These are phyloP conservation scores for Symbiodinium pilosum DNA, from an alignment of 73 alveolate species.

Conservation along the genomic window DNA sequence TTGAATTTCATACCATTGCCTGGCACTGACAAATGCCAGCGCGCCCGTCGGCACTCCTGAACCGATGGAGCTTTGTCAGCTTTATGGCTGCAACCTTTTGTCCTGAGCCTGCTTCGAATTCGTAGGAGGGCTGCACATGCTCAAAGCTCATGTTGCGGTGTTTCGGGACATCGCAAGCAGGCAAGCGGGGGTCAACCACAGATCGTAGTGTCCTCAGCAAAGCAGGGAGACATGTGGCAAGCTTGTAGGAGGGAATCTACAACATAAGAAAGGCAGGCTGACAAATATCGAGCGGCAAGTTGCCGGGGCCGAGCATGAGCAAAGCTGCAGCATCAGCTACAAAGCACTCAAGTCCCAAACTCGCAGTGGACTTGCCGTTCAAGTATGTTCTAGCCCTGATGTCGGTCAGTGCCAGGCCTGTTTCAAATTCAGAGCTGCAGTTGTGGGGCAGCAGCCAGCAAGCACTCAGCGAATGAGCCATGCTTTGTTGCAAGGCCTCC, in stretches of 20 bases:
- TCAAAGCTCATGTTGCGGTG: not conserved
- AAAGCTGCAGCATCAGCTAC: not conserved
- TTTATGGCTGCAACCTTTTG: too few species aligned
- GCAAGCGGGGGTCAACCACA: not conserved
- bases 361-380: not conserved
- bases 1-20: not conserved
- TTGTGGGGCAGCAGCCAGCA: not conserved
- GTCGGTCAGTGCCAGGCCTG: constrained; percentile 47
- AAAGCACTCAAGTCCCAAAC: constrained; percentile 21
- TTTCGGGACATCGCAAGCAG: not conserved
- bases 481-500: not conserved
- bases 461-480: not conserved
- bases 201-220: not conserved
- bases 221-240: too few species aligned
- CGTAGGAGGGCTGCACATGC: not conserved
- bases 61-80: too few species aligned
- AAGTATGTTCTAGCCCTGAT: constrained; percentile 11
- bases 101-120: too few species aligned
- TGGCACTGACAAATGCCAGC: not conserved
- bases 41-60: not conserved
- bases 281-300: too few species aligned
- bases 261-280: too few species aligned
- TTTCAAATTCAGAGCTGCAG: too few species aligned
- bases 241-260: too few species aligned
- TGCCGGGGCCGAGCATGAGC: not conserved